Evolutionary conservation across 805 yeast species (phyloP).

Genomic region (Peterozyma toletana): DNA sequence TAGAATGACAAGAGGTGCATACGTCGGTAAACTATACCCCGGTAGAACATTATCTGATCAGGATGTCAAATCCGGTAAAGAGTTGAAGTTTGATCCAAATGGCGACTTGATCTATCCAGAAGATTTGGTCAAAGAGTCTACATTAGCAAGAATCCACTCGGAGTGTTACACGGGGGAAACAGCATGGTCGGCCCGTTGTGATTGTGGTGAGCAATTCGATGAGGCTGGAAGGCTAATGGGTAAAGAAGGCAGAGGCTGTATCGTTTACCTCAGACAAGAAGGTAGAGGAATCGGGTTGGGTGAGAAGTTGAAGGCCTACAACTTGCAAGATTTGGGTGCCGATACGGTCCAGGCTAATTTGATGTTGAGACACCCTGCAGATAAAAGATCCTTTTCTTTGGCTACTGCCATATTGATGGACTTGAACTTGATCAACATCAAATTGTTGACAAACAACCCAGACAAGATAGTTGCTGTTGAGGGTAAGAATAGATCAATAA

Average conservation of each 20-base stretch:
- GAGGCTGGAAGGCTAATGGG: slow-evolving; percentile 97
- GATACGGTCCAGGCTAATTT: slow-evolving; percentile 97
- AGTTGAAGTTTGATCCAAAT: slow-evolving; percentile 29
- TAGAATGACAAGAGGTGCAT: slow-evolving; percentile 98
- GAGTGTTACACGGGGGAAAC: slow-evolving; percentile 99
- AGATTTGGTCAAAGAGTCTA: slow-evolving; percentile 34
- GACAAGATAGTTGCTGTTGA: slow-evolving; percentile 94
- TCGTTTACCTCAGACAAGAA: slow-evolving; percentile 93
- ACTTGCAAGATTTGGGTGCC: slow-evolving; percentile 95
- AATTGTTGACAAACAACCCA: slow-evolving; percentile 88
- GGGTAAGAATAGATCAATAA: slow-evolving; percentile 67
- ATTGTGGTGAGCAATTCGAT: slow-evolving; percentile 98
- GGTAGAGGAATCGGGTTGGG: slow-evolving; percentile 99
- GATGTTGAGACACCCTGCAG: slow-evolving; percentile 92
- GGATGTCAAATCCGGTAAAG: slow-evolving; percentile 37
- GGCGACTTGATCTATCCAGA: slow-evolving; percentile 27
- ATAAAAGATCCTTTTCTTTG: slow-evolving; percentile 86
- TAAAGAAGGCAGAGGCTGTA: slow-evolving; percentile 79
- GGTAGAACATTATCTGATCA: slow-evolving; percentile 69
- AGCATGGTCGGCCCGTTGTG: slow-evolving; percentile 98
- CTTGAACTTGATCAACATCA: slow-evolving; percentile 64
- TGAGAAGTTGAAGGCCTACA: slow-evolving; percentile 93
- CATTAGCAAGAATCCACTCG: slow-evolving; percentile 84
- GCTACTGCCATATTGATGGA: slow-evolving; percentile 92
- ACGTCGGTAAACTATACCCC: slow-evolving; percentile 82